These are phyloP conservation scores for Dacryopinax spathularia DNA, from an alignment of 768 basidiomycete genomes.

Conservation along the genomic window DNA sequence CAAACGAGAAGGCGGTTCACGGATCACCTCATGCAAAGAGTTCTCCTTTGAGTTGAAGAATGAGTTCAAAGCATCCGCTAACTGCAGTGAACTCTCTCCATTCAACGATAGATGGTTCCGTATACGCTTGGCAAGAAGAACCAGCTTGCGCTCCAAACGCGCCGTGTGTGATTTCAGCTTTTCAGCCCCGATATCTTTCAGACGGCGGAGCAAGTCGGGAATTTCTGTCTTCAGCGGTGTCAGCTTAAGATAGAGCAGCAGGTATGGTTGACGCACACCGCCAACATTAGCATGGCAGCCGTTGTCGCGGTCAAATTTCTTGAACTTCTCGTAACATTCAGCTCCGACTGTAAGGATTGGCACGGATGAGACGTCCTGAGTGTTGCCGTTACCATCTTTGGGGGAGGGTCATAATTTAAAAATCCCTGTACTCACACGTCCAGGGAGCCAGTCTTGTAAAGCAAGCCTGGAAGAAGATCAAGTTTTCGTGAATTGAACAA, in stretches of 20 bases:
- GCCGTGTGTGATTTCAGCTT: not conserved
- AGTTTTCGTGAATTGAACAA: too few relatives aligned
- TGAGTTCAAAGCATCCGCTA: not conserved
- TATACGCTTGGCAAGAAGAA: not conserved
- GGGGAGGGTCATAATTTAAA: too few relatives aligned
- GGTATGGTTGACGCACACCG: not conserved
- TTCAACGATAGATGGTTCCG: not conserved
- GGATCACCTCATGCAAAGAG: not conserved
- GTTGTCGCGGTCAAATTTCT: not conserved
- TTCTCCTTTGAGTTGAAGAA: not conserved
- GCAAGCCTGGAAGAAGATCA: too few relatives aligned
- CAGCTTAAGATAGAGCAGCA: too few relatives aligned
- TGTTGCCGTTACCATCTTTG: too few relatives aligned
- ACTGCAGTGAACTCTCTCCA: not conserved
- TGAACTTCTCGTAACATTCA: not conserved
- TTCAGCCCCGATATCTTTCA: not conserved
- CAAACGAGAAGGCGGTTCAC: too few relatives aligned
- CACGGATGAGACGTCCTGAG: not conserved
- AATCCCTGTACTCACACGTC: too few relatives aligned
- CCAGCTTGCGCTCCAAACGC: not conserved
- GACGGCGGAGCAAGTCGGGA: not conserved
- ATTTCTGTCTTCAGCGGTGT: not conserved
- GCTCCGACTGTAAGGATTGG: not conserved
- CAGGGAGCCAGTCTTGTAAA: too few relatives aligned
- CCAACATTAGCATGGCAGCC: not conserved